Evolutionary conservation across 306 rosid species (phyloP).

Genomic region (Hippophae rhamnoides): DNA sequence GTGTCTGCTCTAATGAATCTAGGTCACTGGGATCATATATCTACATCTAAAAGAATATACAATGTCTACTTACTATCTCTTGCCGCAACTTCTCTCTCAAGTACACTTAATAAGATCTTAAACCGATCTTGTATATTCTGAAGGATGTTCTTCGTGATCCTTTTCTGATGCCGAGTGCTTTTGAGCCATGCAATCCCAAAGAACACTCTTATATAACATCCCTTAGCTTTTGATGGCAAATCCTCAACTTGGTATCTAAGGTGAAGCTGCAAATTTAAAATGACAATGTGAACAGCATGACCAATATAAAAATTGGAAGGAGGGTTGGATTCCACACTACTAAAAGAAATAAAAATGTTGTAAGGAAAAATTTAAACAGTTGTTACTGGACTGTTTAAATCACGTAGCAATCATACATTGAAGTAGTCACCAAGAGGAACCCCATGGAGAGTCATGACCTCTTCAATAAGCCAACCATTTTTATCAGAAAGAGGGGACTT

Average conservation of each 20-base stretch:
- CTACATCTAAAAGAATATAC: slow-evolving; percentile 1
- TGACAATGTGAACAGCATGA: slow-evolving; percentile 12
- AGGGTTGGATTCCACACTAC: not conserved
- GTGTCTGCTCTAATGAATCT: not conserved
- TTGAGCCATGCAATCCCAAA: slow-evolving; percentile 91
- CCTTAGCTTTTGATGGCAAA: slow-evolving; percentile 34
- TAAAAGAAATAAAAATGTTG: not conserved
- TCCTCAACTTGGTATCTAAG: slow-evolving; percentile 75
- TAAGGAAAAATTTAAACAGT: slow-evolving; percentile 9
- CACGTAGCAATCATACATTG: slow-evolving; percentile 42
- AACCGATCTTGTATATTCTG: slow-evolving; percentile 43
- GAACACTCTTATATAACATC: slow-evolving; percentile 50
- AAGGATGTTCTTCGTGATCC: slow-evolving; percentile 60
- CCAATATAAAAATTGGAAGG: not conserved
- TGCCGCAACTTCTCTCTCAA: slow-evolving; percentile 59
- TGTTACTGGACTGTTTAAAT: slow-evolving; percentile 12
- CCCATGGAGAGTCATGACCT: slow-evolving; percentile 81
- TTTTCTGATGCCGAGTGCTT: slow-evolving; percentile 65
- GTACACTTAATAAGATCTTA: slow-evolving; percentile 34
- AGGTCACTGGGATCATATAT: slow-evolving; percentile 15
- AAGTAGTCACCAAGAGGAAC: slow-evolving; percentile 79
- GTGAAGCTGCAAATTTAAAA: slow-evolving; percentile 60
- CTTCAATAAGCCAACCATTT: slow-evolving; percentile 75
- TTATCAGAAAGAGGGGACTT: slow-evolving; percentile 38
- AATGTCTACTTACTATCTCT: slow-evolving; percentile 24